Percentiles rank a stretch among this genome's conserved stretches.
These are phyloP conservation scores for Diutina ranongensis DNA, from an alignment of 1,139 yeast genomes.

Conservation along the genomic window DNA sequence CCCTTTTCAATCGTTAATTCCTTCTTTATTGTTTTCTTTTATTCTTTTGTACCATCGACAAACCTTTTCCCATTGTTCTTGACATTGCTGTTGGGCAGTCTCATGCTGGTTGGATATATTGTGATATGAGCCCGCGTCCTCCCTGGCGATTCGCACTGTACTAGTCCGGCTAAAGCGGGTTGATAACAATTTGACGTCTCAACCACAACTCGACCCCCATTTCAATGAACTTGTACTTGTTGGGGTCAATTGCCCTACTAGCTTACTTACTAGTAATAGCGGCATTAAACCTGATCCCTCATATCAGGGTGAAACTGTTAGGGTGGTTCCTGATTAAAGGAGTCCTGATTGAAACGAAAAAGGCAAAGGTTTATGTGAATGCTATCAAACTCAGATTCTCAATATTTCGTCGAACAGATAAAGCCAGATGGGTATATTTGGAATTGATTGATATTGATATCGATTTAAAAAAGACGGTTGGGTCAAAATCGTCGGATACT, in stretches of 20 bases:
- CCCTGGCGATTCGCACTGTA: no score
- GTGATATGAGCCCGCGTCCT: no score
- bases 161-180: no score
- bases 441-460: constrained; percentile 20
- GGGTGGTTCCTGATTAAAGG: constrained; percentile 28
- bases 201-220: no score
- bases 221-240: not conserved
- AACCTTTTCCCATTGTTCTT: not conserved
- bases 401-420: constrained; percentile 16
- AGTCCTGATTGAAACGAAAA: constrained; percentile 14
- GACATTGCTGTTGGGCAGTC: no score
- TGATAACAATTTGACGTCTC: no score
- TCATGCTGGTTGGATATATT: no score
- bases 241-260: not conserved
- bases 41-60: not conserved
- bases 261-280: constrained; percentile 14
- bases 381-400: constrained; percentile 19
- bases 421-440: constrained; percentile 22
- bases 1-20: not conserved
- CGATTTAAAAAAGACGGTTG: not conserved
- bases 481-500: not conserved
- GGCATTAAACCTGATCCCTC: constrained; percentile 23
- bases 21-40: not conserved
- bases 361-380: constrained; percentile 13
- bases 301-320: constrained; percentile 21